Base-by-base conservation (phyloP, 78 protist genomes). In the Chrysochromulina parva region DNA sequence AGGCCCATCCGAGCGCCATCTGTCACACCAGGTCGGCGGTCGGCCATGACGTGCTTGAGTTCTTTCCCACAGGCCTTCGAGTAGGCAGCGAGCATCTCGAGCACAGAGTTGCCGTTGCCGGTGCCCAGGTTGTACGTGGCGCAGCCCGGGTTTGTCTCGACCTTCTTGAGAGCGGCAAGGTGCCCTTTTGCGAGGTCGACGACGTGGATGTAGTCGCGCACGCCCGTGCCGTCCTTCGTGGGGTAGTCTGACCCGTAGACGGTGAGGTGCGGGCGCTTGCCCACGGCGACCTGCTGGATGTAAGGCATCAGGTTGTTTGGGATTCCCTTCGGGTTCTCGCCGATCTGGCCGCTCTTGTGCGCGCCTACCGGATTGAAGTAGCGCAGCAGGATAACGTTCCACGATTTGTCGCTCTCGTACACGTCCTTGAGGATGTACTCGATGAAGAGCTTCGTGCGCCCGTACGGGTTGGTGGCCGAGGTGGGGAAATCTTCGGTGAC, bases 331-430 rank as follows among this genome's bases (percentile, higher is more conserved):
- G 99, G 99, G 90, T 98, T 98, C 82, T 99, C 99, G 48, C 99
- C 99, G 80, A 99, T 98, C 53, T 5, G 52, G 1, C 99, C 99
- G 28, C 90, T 50, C 52, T 71, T 80, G 94, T 98, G 99, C 20
- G 99, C 99, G 52, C 99, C 99, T 2, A 93, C 73, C 17, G 99
- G 99, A 92, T 99, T 99, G 90, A 99, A 99, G 93, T 99, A 99
- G 66, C 99, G 96, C 54, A 98, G 95, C 11, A 96, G 10, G 78
- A 19, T 19, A 24, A 92, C 60, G 57, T 78, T 53, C 38, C 47
- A 38, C 86, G 20, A 1, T 17, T 1, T 14, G 48, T 78, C 22
- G 22, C 62, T 2, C 48, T 50, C 50, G 48, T 66, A 10, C 26
- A 65, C n/a, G 91, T 88, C 91, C 19, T 10, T 10, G n/a, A 88